Percentiles rank a stretch among this genome's conserved stretches.
Evolutionary conservation across 441 rosid genomes (phyloP).

Genomic region (Capsella rubella): DNA sequence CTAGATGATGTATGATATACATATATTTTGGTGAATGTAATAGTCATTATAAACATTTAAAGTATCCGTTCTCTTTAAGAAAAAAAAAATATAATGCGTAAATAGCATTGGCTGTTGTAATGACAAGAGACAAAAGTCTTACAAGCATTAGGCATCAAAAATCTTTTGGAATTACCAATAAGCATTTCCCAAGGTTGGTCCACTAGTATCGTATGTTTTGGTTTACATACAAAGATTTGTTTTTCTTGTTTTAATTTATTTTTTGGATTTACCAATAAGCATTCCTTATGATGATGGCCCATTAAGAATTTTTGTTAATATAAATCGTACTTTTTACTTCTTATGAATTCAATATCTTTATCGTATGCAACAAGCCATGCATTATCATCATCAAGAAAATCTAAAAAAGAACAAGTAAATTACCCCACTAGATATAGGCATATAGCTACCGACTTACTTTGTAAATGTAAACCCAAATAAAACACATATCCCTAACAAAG

Average conservation of each 20-base stretch:
- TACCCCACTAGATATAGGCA: constrained; percentile 33
- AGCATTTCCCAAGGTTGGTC: constrained; percentile 42
- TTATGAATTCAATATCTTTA: constrained; percentile 17
- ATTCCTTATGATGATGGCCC: constrained; percentile 32
- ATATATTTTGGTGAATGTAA: background rate
- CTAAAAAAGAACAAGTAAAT: constrained; percentile 23
- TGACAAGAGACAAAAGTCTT: constrained; percentile 39
- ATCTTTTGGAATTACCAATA: constrained; percentile 46
- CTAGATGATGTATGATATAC: constrained; percentile 22
- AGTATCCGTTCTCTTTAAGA: background rate
- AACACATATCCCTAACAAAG: background rate
- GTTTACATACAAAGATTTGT: constrained; percentile 14
- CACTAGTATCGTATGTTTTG: constrained; percentile 37
- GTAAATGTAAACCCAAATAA: background rate
- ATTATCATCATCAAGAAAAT: constrained; percentile 36
- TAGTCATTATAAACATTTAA: constrained; percentile 11
- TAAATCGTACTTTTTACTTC: constrained; percentile 6
- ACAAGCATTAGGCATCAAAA: constrained; percentile 36
- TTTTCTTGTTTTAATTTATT: constrained; percentile 8
- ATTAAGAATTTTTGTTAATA: constrained; percentile 11
- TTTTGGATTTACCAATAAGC: constrained; percentile 42
- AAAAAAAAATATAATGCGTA: constrained; percentile 15
- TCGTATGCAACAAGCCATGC: constrained; percentile 45
- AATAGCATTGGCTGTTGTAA: constrained; percentile 35
- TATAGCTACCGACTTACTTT: constrained; percentile 17